Base-by-base conservation (phyloP, 805 yeast species). In the Wickerhamomyces silvicola region DNA sequence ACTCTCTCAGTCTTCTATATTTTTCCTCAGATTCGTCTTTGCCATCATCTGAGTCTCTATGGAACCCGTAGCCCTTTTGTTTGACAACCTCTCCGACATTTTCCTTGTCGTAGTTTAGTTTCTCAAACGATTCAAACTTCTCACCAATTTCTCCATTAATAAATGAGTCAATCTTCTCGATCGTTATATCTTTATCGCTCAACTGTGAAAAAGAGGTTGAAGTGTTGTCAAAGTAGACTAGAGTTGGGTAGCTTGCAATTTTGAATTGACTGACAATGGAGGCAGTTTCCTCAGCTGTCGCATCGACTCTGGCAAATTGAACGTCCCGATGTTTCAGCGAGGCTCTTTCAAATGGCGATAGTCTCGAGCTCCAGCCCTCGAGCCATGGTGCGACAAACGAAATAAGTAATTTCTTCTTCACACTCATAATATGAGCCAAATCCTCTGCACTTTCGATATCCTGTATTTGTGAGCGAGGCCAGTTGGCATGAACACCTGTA, bases 301-400 rank as follows among this genome's bases (percentile, higher is more conserved):
- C 52, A 41, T 66, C 70, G 9, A 64, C 41, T n/a, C 45, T 36
- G 23, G 51, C 45, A 36, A 66, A 60, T 11, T 38, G 22, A 7
- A 54, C 42, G 1, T 46, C 40, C 6, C 38, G 41, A n/a, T 39
- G 37, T 18, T 35, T 37, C 20, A 25, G 30, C 0, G 66, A 60
- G 11, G 57, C 31, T 23, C 42, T 38, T 22, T 59, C 60, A 37
- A 52, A 57, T 30, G 52, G 52, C 7, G 62, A 55, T 19, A 56
- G 47, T 20, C 47, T 41, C 26, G 54, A 46, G 11, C 50, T 56
- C 56, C 66, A 59, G 7, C 40, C 45, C 5, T 54, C 52, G 22
- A 50, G 28, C 62, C 64, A 62, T 3, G 68, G 64, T 3, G 62
- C 55, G 15, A 48, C 46, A 38, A 67, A 64, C 2, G 53, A 57